Conservation (phyloP, 441 rosid genomes). For the Pelargonium myrrhifolium region DNA sequence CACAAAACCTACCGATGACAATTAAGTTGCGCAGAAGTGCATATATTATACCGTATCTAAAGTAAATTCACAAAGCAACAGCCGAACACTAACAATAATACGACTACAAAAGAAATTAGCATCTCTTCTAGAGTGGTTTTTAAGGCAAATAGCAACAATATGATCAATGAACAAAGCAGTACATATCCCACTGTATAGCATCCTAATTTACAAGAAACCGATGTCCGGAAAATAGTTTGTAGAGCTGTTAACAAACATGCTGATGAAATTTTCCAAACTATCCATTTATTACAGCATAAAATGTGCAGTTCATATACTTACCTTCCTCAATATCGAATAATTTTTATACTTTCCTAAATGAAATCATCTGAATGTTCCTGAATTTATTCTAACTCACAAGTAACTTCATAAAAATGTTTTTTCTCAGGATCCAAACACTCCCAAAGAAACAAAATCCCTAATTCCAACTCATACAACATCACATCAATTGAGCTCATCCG, state of each 20-base stretch:
- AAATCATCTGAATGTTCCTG: not conserved
- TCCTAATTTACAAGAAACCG: not conserved
- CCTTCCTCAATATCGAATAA: not conserved
- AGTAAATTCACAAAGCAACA: not conserved
- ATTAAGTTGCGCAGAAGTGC: not conserved
- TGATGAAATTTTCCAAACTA: not conserved
- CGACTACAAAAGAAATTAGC: not conserved
- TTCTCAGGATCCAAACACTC: not conserved
- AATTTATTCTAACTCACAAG: not conserved
- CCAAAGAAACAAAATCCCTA: not conserved
- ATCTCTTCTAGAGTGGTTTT: not conserved
- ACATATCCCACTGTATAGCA: not conserved
- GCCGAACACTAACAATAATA: not conserved
- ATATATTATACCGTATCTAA: not conserved
- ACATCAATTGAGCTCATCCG: not conserved
- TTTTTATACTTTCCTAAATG: not conserved
- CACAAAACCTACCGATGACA: not conserved
- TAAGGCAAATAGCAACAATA: not conserved
- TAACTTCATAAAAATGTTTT: not conserved
- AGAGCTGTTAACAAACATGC: not conserved
- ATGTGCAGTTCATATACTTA: not conserved
- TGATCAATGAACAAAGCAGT: not conserved
- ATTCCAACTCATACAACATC: not conserved
- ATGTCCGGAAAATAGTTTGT: not conserved
- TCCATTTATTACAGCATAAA: not conserved